These are phyloP conservation scores for Scenedesmus sp. DNA, from an alignment of 163 green algal species.

Conservation along the genomic window DNA sequence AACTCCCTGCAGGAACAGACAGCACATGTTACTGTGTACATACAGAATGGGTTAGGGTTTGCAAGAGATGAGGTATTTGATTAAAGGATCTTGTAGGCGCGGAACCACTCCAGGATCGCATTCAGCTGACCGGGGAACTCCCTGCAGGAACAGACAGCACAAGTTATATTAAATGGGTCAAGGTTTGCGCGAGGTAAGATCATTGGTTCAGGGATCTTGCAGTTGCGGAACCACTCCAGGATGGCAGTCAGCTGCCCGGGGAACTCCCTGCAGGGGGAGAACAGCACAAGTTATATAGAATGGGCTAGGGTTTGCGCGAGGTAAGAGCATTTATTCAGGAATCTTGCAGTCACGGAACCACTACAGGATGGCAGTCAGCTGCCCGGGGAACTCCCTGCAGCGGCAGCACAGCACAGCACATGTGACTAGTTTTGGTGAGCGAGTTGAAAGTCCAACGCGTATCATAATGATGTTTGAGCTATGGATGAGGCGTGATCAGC, in stretches of 20 bases:
- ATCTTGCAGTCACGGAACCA: slow-evolving; percentile 99
- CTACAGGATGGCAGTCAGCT: slow-evolving; percentile 94
- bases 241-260: slow-evolving; percentile 96
- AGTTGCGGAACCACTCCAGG: slow-evolving; percentile 98
- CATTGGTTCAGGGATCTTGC: slow-evolving; percentile 95
- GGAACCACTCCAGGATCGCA: slow-evolving; percentile 97
- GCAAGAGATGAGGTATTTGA: no score
- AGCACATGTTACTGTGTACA: neutral
- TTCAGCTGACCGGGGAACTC: slow-evolving; percentile 96
- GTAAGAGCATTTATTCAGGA: slow-evolving; percentile 73
- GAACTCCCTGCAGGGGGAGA: slow-evolving; percentile 80
- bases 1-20: slow-evolving; percentile 82
- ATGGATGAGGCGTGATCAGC: no score
- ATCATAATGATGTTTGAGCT: neutral
- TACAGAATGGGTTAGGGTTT: no score
- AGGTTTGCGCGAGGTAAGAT: no score
- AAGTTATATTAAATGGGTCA: neutral
- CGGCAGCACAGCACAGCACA: neutral
- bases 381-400: slow-evolving; percentile 93
- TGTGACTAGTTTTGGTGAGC: neutral
- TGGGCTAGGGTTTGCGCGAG: no score
- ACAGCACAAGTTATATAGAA: neutral
- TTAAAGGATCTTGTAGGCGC: slow-evolving; percentile 99
- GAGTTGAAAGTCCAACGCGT: no score
- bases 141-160: slow-evolving; percentile 57